Evolutionary conservation across 345 rosid genomes (phyloP).

Genomic region (Moringa oleifera): DNA sequence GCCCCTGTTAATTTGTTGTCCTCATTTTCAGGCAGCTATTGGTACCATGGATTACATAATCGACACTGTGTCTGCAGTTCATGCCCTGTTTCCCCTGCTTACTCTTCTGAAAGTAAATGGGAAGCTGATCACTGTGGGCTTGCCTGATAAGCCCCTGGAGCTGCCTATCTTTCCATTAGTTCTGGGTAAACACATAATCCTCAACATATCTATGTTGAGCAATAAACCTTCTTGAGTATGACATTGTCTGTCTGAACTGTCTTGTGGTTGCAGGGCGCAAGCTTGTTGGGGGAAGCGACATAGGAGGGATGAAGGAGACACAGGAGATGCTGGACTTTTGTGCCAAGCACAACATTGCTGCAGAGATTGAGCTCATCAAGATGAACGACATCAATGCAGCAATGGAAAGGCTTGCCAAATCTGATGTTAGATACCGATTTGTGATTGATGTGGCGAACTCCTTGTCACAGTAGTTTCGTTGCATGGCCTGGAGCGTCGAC

Average conservation of each 20-base stretch:
- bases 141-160: conserved; percentile 78
- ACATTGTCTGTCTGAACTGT: background rate
- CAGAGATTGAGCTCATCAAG: conserved; percentile 74
- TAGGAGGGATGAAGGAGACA: conserved; percentile 79
- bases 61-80: conserved; percentile 81
- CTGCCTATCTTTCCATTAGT: conserved; percentile 67
- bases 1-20: conserved; percentile 8
- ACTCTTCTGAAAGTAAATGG: conserved; percentile 66
- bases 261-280: conserved; percentile 38
- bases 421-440: conserved; percentile 88
- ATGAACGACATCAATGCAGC: conserved; percentile 73
- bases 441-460: conserved; percentile 83
- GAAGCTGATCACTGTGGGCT: conserved; percentile 64
- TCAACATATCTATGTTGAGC: background rate
- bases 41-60: conserved; percentile 80
- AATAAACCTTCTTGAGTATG: background rate
- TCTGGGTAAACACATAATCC: conserved; percentile 35
- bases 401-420: conserved; percentile 80
- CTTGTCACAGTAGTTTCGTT: conserved; percentile 15
- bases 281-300: conserved; percentile 76
- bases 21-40: conserved; percentile 43
- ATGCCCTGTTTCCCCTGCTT: conserved; percentile 62
- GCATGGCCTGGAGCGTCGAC: background rate
- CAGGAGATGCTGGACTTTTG: conserved; percentile 92
- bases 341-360: conserved; percentile 60